Evolutionary conservation across 2,329 filamentous ascomycete genomes (phyloP), one percentile per base, ranked within the genome.

Genomic region (Metarhizium robertsii): DNA sequence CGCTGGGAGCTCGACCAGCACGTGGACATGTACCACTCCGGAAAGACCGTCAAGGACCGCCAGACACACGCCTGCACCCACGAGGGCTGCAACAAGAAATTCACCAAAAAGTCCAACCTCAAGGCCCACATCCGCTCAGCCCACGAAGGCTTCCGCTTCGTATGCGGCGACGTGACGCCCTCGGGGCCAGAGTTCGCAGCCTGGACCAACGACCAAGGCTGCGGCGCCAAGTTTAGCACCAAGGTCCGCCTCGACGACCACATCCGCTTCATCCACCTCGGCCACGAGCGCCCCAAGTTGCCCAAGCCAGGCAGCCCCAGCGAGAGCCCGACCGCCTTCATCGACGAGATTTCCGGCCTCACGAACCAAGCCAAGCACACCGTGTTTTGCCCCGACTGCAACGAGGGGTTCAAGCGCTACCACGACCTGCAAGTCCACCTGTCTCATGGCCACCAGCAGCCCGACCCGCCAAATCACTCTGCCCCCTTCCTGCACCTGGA

Each of bases 231-330:
- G 40, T 94, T 95, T 65, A 81, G 82, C 57, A 88, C 86, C 58
- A 96, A 95, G 69, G 79, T 83, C 18, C 84, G 84, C 34, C 78
- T 96, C 0, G 88, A 92, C 68, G 87, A 94, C 61, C 92, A 97
- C 66, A 79, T 96, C 48, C 85, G 89, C 20, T 90, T 87, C 50
- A 81, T 89, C 25, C 92, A 97, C 67, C 75, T 96, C 30, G 57
- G 85, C n/a, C 65, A 71, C 16, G 71, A 75, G 55, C 75, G 80
- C 13, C 76, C 77, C 38, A 62, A 64, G 56, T 56, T 66, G 45
- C 65, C 60, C 53, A 61, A 61, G 55, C 53, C 61, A 43, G 55
- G 58, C 48, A 47, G 51, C 16, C 46, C 59, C 8, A 11, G 6
- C n/a, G 43, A 20, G 29, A 32, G 62, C 10, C 55, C 61, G 2